Evolutionary conservation across 1,284 basidiomycete genomes (phyloP).

Genomic region (Pyrrhoderma lamaoense): DNA sequence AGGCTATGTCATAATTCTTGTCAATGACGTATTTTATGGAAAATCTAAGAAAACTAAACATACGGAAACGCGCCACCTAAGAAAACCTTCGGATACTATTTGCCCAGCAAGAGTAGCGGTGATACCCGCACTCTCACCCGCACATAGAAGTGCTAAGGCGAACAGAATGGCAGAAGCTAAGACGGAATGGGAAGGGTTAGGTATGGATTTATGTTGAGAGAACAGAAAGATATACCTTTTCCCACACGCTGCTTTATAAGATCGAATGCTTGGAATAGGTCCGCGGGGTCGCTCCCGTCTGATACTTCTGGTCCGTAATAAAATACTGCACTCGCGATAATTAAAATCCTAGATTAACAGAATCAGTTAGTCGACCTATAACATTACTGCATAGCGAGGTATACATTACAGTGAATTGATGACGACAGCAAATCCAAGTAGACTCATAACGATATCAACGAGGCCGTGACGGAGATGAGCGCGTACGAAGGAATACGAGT

Average conservation of each 20-base stretch:
- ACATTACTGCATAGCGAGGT: conserved; percentile 20
- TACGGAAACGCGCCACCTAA: conserved; percentile 84
- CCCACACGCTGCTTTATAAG: conserved; percentile 65
- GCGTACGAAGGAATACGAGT: conserved; percentile 57
- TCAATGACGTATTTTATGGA: conserved; percentile 7
- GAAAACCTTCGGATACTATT: conserved; percentile 89
- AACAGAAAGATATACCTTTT: conserved; percentile 39
- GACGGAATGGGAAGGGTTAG: background rate
- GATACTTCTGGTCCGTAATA: conserved; percentile 44
- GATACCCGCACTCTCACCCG: conserved; percentile 89
- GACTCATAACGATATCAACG: conserved; percentile 54
- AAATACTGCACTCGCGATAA: conserved; percentile 68
- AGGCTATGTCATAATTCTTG: conserved; percentile 40
- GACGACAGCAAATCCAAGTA: conserved; percentile 77
- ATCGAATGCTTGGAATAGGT: conserved; percentile 76
- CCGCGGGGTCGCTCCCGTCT: conserved; percentile 42
- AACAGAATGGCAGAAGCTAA: conserved; percentile 75
- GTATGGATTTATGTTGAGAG: background rate
- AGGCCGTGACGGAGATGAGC: conserved; percentile 76
- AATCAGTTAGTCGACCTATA: background rate
- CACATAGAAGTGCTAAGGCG: conserved; percentile 75
- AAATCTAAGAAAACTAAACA: conserved; percentile 22
- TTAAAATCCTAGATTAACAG: conserved; percentile 46
- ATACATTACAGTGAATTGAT: conserved; percentile 70
- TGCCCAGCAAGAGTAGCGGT: conserved; percentile 92